These are phyloP conservation scores for Diplodia corticola DNA, from an alignment of 2,329 filamentous ascomycete species.

Conservation along the genomic window DNA sequence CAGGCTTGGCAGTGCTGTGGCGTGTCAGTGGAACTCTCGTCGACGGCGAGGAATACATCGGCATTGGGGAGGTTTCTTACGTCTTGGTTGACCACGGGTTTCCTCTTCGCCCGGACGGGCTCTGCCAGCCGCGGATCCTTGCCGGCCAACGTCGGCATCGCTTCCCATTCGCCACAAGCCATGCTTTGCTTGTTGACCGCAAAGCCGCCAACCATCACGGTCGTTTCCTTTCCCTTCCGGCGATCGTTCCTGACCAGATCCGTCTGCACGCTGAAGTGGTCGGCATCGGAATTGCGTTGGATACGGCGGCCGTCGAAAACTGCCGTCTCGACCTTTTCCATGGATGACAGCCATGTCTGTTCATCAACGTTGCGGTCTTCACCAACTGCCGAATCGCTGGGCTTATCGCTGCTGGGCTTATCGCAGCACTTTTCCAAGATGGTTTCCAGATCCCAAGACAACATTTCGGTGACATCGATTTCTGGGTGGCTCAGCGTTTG, in stretches of 20 bases:
- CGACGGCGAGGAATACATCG: slow-evolving; percentile 29
- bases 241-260: slow-evolving; percentile 49
- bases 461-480: slow-evolving; percentile 57
- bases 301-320: slow-evolving; percentile 59
- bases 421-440: slow-evolving; percentile 57
- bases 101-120: slow-evolving; percentile 50
- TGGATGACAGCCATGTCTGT: slow-evolving; percentile 56
- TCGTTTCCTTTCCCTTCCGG: slow-evolving; percentile 58
- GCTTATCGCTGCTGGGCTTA: slow-evolving; percentile 53
- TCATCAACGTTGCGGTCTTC: slow-evolving; percentile 48
- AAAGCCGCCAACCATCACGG: slow-evolving; percentile 58
- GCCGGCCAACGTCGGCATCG: slow-evolving; percentile 58
- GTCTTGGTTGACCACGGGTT: slow-evolving; percentile 48
- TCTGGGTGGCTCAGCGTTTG: slow-evolving; percentile 55
- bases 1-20: slow-evolving; percentile 53
- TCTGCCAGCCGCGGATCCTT: slow-evolving; percentile 56
- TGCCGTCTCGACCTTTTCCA: slow-evolving; percentile 59
- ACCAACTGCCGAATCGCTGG: slow-evolving; percentile 43
- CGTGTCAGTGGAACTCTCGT: not conserved
- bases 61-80: not conserved
- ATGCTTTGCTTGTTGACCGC: slow-evolving; percentile 59
- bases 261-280: slow-evolving; percentile 19
- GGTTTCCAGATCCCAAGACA: slow-evolving; percentile 58
- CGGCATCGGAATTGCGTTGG: slow-evolving; percentile 35
- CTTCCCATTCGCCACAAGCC: slow-evolving; percentile 56